Evolutionary conservation across 1,284 basidiomycete species (phyloP), one percentile per base, ranked within the genome.

Genomic region (Rhodotorula glutinis): DNA sequence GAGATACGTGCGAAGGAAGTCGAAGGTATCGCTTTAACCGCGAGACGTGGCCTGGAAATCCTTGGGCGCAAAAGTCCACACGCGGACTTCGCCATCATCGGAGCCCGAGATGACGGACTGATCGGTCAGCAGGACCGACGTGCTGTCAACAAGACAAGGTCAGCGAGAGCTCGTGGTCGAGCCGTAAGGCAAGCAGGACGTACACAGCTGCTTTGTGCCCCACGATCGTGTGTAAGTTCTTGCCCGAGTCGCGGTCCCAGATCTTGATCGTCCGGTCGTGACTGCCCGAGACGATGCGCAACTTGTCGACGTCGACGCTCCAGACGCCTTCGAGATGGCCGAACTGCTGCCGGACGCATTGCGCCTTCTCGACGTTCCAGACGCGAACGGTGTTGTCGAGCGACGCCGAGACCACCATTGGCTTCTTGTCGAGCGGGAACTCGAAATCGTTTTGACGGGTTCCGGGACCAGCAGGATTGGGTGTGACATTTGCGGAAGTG

Each of bases 351-450:
- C 86, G 83, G 57, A 86, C 82, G 55, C 88, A 85, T 73, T 88
- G 86, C 33, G 89, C 92, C 2, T 87, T 87, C 73, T 95, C 91
- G 52, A 98, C 87, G 76, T 98, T 93, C 96, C 96, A 99, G 23
- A 95, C 77, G 79, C 92, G 93, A 80, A 98, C 88, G 21, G 93
- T 98, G 77, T 98, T 98, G 79, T 98, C 95, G 69, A 98, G 82
- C 74, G 89, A 90, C 10, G 93, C 94, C 0, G 91, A 92, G 66
- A 96, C 86, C 62, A 98, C 84, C 21, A 95, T 81, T 4, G 91
- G 88, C 64, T 79, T 76, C 75, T 79, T 79, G 58, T 78, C 75
- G 29, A 73, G 76, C 25, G 63, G 71, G 51, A 69, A 71, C 29
- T 68, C 67, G 27, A 73, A 59, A 43, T 66, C 63, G 19, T 62